phyloP scores from a whole-genome alignment of 1,139 yeast species.

The Taphrina betulina region DNA sequence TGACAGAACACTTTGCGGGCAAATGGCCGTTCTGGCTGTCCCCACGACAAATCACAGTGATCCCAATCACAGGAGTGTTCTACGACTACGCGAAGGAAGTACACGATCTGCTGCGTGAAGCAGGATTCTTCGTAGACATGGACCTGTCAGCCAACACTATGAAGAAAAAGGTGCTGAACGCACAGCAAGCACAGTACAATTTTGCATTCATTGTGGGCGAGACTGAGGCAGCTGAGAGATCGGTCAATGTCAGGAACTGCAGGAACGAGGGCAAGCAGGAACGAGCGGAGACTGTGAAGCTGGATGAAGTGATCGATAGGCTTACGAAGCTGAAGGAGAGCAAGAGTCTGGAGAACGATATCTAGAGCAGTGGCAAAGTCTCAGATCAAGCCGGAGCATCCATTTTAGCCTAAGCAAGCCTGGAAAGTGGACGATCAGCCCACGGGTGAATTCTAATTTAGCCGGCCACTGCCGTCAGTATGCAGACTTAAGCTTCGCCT shows the following conservation, averaged over 20 bases:
- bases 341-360: constrained; percentile 36
- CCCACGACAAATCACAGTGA: constrained; percentile 86
- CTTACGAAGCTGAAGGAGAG: constrained; percentile 42
- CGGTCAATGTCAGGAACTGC: constrained; percentile 62
- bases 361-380: constrained; percentile 29
- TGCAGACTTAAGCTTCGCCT: no score
- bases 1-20: constrained; percentile 87
- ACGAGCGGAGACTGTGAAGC: constrained; percentile 38
- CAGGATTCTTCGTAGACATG: constrained; percentile 65
- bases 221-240: constrained; percentile 63
- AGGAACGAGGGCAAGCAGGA: constrained; percentile 54
- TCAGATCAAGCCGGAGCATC: no score
- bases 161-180: constrained; percentile 79
- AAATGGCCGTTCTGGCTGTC: constrained; percentile 98
- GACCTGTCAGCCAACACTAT: constrained; percentile 68
- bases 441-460: no score
- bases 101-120: constrained; percentile 55
- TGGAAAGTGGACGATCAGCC: no score
- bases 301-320: constrained; percentile 41
- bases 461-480: no score
- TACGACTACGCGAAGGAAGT: constrained; percentile 55
- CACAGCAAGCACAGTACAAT: constrained; percentile 73
- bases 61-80: constrained; percentile 72
- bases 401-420: no score
- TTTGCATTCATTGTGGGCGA: constrained; percentile 85